Evolutionary conservation across 1,284 basidiomycete species (phyloP), one percentile per base, ranked within the genome.

Genomic region (Moesziomyces antarcticus): DNA sequence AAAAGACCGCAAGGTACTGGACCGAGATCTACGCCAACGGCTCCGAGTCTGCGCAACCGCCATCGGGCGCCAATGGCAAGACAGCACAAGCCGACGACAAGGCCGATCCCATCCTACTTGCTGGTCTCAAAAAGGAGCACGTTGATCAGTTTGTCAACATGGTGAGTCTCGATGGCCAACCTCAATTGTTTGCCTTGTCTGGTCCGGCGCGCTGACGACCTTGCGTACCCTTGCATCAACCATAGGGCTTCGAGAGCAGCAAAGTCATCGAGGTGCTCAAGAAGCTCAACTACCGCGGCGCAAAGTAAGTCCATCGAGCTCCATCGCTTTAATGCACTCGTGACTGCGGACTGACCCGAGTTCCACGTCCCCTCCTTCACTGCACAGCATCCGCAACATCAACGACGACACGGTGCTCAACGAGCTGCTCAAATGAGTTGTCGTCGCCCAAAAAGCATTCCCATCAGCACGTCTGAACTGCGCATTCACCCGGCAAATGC

Each of bases 1-100:
- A 97, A 62, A 91, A 92, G 41, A 99, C 96, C 0, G 96, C 97
- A 24, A 88, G 89, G 49, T 95, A 95, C 84, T 99, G 96, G 96
- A 81, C 85, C 62, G 57, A 78, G 53, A 73, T 68, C 51, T 83
- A 83, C 42, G 81, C 81, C 9, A 75, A 74, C 35, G 69, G 71
- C 13, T 67, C 56, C n/a, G 70, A 75, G 47, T 67, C 58, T n/a
- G 71, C 64, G 22, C 49, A 65, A 52, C 62, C 59, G 25, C 72
- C 67, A 11, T 42, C 47, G 24, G 54, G 42, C 24, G n/a, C 79
- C 73, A 30, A 77, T 67, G 79, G 43, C 75, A 79, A 33, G 82
- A 82, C 53, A 78, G 82, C 51, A 47, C 55, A 46, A 63, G 69
- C 48, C 3, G 44, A 57, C 55, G 55, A 61, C 18, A 66, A 71